Conservation (phyloP, 2,329 filamentous ascomycete species). For the Sarocladium brachiariae region DNA sequence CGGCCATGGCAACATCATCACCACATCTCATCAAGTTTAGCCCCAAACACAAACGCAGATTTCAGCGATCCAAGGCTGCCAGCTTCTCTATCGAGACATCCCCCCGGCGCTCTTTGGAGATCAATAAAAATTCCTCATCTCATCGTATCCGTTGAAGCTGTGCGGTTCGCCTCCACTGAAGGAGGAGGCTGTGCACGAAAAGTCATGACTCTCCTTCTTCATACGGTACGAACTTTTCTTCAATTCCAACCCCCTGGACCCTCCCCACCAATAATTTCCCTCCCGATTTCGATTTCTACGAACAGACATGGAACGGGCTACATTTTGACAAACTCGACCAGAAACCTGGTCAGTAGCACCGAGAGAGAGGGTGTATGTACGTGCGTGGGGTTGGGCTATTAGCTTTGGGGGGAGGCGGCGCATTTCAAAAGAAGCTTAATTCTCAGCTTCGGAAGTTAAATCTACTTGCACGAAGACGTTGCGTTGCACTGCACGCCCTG, state of each 20-base stretch:
- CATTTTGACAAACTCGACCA: too few species aligned
- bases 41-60: too few species aligned
- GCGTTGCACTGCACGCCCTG: too few species aligned
- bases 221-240: background rate
- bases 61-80: too few species aligned
- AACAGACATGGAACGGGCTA: background rate
- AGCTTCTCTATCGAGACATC: background rate
- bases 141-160: background rate
- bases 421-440: background rate
- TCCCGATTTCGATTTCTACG: too few species aligned
- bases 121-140: background rate
- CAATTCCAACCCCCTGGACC: background rate
- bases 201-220: background rate
- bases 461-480: too few species aligned
- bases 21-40: too few species aligned
- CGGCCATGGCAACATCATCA: too few species aligned
- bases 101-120: background rate
- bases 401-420: too few species aligned
- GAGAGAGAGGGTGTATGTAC: too few species aligned
- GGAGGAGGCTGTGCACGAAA: slow-evolving; percentile 4
- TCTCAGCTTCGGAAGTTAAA: background rate
- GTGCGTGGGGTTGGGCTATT: background rate
- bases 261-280: background rate
- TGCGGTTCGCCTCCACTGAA: background rate
- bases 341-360: too few species aligned